Evolutionary conservation across 495 filamentous ascomycete species (phyloP).

Genomic region (Xylaria longipes): DNA sequence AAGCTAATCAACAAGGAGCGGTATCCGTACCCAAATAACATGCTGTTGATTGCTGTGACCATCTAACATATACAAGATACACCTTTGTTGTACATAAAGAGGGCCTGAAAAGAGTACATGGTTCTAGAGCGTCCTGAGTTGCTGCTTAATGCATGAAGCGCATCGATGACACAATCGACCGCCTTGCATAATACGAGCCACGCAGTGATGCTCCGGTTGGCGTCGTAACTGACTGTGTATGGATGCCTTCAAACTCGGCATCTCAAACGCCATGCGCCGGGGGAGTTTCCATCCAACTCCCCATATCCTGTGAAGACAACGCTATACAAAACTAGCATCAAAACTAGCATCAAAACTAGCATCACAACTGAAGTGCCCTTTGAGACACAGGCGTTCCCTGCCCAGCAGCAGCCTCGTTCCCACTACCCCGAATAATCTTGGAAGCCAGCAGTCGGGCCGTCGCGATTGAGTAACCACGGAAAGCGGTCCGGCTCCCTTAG

Average conservation of each 20-base stretch:
- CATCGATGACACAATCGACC: not conserved
- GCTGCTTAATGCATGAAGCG: not conserved
- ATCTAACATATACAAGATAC: not conserved
- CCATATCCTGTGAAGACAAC: not conserved
- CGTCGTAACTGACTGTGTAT: not conserved
- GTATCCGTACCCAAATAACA: no score
- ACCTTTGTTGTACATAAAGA: not conserved
- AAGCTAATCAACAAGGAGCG: no score
- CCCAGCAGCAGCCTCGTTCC: not conserved
- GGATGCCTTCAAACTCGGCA: not conserved
- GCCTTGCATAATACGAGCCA: not conserved
- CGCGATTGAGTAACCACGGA: constrained; percentile 47
- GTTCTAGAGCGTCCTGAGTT: not conserved
- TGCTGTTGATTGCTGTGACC: not conserved
- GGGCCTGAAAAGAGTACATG: not conserved
- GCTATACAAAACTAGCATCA: not conserved
- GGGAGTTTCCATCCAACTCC: not conserved
- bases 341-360: not conserved
- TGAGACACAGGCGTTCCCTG: not conserved
- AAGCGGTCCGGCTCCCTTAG: constrained; percentile 41
- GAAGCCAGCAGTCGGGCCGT: constrained; percentile 49
- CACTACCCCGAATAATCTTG: constrained; percentile 39
- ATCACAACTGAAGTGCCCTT: not conserved
- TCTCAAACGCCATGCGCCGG: not conserved
- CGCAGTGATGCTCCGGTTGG: not conserved